Conservation (phyloP, 2,329 filamentous ascomycete species). For the Hypoxylon sp. region DNA sequence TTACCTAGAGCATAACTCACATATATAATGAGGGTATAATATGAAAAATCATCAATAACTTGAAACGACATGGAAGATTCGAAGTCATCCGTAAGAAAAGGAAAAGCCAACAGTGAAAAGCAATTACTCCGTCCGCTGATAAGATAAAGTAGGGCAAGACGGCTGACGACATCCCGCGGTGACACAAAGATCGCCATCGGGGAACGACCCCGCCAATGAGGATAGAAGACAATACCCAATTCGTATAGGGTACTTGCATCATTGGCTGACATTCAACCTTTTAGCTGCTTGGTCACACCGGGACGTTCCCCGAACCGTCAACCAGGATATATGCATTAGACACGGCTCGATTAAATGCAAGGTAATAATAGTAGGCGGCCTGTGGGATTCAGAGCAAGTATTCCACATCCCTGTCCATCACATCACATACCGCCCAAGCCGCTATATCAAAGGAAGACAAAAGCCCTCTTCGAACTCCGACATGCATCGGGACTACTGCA, state of each 20-base stretch:
- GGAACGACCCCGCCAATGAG: slow-evolving; percentile 23
- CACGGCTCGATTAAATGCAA: not conserved
- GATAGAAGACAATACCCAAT: slow-evolving; percentile 14
- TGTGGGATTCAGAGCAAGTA: not conserved
- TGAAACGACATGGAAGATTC: not conserved
- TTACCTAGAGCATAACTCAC: slow-evolving; percentile 9
- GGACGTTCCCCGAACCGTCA: slow-evolving; percentile 3
- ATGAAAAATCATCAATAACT: slow-evolving; percentile 14
- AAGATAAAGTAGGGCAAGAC: not conserved
- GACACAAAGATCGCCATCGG: slow-evolving; percentile 5
- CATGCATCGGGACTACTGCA: not conserved
- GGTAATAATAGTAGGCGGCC: not conserved
- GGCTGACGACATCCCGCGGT: not conserved
- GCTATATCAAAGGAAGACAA: not conserved
- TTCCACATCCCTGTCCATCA: not conserved
- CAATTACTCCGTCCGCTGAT: not conserved
- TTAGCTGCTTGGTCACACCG: not conserved
- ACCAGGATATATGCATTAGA: slow-evolving; percentile 1
- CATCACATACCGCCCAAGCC: not conserved
- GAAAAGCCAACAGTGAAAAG: not conserved
- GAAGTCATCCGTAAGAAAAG: not conserved
- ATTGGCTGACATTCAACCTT: not conserved
- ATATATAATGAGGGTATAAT: slow-evolving; percentile 3
- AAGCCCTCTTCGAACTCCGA: not conserved
- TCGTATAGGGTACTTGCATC: slow-evolving; percentile 10